Base-by-base conservation (phyloP, 1,284 basidiomycete species). In the Athelia psychrophila region DNA sequence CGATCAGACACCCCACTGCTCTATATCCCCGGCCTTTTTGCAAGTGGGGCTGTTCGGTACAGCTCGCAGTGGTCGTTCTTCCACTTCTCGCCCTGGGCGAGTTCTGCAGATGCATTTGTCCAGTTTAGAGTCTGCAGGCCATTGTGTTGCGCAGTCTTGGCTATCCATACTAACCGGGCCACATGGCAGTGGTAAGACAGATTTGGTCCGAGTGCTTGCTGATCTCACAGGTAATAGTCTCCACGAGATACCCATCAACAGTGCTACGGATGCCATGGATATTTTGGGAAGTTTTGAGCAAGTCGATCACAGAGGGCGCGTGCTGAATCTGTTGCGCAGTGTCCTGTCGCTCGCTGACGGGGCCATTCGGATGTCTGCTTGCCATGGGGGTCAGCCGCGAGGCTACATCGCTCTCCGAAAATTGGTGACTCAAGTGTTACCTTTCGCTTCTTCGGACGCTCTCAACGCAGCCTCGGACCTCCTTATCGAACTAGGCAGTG, bases 241-340 rank as follows among this genome's bases (percentile, higher is more conserved):
- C 0, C 79, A 80, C 44, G 90, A 93, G 65, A 79, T 98, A 46
- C 78, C 84, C 20, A 77, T 98, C 68, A 96, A 91, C 66, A 86
- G 83, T 46, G 88, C 93, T 6, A 94, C 93, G 16, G 97, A 99
- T 65, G 93, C 95, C 1, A 88, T 88, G 64, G 97, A 99, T 68
- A 87, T 99, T 33, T 74, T 99, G 36, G 97, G 97, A 46, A 90
- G 92, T 59, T 99, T 98, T 63, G 97, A 99, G 71, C 97, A 99
- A 71, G 84, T 86, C 32, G 86, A 92, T 63, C 51, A 66, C 24
- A 66, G 64, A 22, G 71, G 72, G 38, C 76, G 74, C 22, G 57
- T 76, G 35, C 52, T 67, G 6, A 59, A 62, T n/a, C 49, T 79
- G 15, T 63, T 79, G 15, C 68, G 74, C 23, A 70, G 77, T 12